phyloP scores from a whole-genome alignment of 2,329 filamentous ascomycete species.

The Furcasterigmium furcatum region DNA sequence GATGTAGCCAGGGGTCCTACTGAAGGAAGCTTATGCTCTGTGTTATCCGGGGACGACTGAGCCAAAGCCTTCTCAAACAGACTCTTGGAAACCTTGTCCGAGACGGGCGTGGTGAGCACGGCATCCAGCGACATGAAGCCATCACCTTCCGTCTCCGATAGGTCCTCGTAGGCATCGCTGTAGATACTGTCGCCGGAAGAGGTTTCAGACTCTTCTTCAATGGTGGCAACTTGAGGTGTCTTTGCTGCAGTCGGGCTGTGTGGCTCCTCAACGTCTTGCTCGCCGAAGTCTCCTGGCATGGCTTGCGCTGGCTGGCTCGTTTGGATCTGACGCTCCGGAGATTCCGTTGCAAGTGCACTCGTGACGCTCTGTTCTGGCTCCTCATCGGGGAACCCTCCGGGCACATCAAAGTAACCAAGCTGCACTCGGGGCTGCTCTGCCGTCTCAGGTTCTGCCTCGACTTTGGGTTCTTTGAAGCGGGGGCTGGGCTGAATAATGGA shows the following conservation, averaged over 20 bases:
- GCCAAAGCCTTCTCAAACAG: constrained; percentile 1
- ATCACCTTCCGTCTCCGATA: constrained; percentile 60
- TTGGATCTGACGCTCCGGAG: not conserved
- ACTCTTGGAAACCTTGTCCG: constrained; percentile 10
- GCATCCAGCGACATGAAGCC: constrained; percentile 74
- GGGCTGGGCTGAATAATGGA: constrained; percentile 42
- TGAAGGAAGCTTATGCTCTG: not conserved
- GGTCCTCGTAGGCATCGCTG: constrained; percentile 74
- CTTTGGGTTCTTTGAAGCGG: constrained; percentile 12
- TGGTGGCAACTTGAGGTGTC: not conserved
- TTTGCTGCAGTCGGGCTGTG: not conserved
- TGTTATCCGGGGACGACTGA: not conserved
- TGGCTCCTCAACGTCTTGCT: not conserved
- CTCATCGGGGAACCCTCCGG: constrained; percentile 56
- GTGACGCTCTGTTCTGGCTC: constrained; percentile 18
- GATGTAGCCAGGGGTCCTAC: constrained; percentile 1
- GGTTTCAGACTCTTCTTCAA: constrained; percentile 33
- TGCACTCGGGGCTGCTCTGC: not conserved
- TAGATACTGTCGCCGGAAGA: constrained; percentile 58
- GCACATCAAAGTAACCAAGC: constrained; percentile 44
- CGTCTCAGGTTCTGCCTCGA: constrained; percentile 6
- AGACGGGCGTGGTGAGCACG: constrained; percentile 35
- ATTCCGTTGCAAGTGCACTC: constrained; percentile 5
- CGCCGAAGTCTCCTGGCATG: not conserved
- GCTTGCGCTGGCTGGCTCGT: not conserved